Percentiles rank a stretch among this genome's conserved stretches.
Evolutionary conservation across 2,329 filamentous ascomycete species (phyloP).

Genomic region (Botrytis byssoidea): DNA sequence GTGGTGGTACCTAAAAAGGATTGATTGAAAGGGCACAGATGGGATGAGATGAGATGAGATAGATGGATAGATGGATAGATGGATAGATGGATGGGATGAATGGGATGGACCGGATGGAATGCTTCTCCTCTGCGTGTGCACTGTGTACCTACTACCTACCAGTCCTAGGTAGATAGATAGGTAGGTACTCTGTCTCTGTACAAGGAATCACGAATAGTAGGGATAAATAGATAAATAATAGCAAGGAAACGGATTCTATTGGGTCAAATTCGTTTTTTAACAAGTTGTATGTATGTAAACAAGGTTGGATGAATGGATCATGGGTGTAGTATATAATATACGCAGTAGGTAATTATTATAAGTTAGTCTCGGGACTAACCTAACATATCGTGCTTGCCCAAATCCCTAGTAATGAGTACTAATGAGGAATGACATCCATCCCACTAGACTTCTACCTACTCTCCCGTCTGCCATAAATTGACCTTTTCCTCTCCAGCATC

Average conservation of each 20-base stretch:
- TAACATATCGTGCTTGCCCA: neutral
- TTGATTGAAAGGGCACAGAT: neutral
- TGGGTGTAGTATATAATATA: neutral
- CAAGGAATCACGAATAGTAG: neutral
- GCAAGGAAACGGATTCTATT: neutral
- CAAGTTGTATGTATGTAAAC: neutral
- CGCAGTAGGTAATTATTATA: neutral
- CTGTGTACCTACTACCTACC: neutral
- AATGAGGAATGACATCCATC: neutral
- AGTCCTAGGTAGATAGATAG: too few relatives aligned
- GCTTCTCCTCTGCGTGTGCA: neutral
- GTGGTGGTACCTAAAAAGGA: neutral
- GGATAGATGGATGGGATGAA: too few relatives aligned
- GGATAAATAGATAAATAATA: neutral
- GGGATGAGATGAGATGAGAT: neutral
- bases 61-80: too few relatives aligned
- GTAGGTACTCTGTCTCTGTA: neutral
- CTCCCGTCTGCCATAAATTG: neutral
- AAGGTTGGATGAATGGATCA: constrained; percentile 4
- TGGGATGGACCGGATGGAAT: neutral
- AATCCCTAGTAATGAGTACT: too few relatives aligned
- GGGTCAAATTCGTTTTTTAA: neutral
- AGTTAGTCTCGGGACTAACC: neutral
- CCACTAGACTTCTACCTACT: too few relatives aligned
- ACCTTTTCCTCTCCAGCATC: neutral